These are phyloP conservation scores for Aspergillus pseudoterreus DNA, from an alignment of 2,329 filamentous ascomycete genomes.

Conservation along the genomic window DNA sequence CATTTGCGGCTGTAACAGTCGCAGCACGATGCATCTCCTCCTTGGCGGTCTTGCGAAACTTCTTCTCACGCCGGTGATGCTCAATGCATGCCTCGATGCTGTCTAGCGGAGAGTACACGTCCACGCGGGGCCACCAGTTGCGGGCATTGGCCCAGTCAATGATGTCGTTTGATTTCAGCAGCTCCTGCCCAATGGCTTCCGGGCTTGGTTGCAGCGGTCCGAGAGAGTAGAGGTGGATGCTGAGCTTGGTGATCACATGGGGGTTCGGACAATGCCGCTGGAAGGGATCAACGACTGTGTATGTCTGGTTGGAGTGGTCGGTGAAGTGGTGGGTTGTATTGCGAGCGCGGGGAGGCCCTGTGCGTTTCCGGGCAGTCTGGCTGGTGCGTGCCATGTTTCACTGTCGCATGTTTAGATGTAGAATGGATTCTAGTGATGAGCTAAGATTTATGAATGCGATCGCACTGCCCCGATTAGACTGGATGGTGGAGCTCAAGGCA, in stretches of 20 bases:
- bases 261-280: neutral
- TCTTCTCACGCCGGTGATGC: constrained; percentile 12
- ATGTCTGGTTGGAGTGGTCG: neutral
- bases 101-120: constrained; percentile 10
- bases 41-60: constrained; percentile 1
- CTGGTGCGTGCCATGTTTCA: constrained; percentile 1
- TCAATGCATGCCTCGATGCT: constrained; percentile 12
- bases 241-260: neutral
- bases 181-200: neutral
- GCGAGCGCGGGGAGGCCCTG: neutral
- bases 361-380: neutral
- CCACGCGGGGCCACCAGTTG: constrained; percentile 12
- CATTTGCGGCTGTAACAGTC: neutral
- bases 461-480: too few species aligned
- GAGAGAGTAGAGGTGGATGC: constrained; percentile 1
- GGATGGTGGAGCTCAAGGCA: too few species aligned
- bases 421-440: too few species aligned
- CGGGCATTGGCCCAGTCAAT: constrained; percentile 12
- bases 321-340: neutral
- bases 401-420: neutral
- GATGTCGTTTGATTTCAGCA: neutral
- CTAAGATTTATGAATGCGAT: too few species aligned
- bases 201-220: neutral
- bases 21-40: neutral
- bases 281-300: neutral